Conservation (phyloP, 257 asterid species). For the Capsicum baccatum region DNA sequence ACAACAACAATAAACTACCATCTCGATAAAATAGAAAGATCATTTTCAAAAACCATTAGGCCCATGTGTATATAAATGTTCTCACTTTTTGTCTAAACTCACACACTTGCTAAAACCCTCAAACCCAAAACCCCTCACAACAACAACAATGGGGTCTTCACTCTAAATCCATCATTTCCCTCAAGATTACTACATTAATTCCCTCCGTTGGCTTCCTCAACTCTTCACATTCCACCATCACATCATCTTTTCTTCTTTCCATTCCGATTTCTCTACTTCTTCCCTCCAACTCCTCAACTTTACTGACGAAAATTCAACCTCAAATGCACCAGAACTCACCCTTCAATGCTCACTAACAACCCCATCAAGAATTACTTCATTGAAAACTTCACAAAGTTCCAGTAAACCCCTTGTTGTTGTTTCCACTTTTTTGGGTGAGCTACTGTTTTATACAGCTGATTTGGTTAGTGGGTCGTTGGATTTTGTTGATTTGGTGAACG, state of each 20-base stretch:
- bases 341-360: slow-evolving; percentile 45
- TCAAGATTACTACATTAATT: slow-evolving; percentile 68
- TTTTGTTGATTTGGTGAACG: slow-evolving; percentile 42
- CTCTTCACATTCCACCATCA: slow-evolving; percentile 76
- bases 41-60: background rate
- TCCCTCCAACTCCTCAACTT: slow-evolving; percentile 59
- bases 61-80: background rate
- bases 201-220: slow-evolving; percentile 84
- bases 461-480: slow-evolving; percentile 50
- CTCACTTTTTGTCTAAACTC: background rate
- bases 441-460: slow-evolving; percentile 54
- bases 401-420: slow-evolving; percentile 68
- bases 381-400: slow-evolving; percentile 48
- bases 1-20: too few species aligned
- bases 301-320: slow-evolving; percentile 38
- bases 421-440: slow-evolving; percentile 54
- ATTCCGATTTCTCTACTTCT: slow-evolving; percentile 58
- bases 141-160: slow-evolving; percentile 45
- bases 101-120: background rate
- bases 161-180: slow-evolving; percentile 63
- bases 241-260: slow-evolving; percentile 67
- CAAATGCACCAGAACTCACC: slow-evolving; percentile 31
- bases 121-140: background rate
- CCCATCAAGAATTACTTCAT: slow-evolving; percentile 63
- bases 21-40: too few species aligned